Base-by-base conservation (phyloP, 306 rosid genomes). In the Crotalaria pallida region DNA sequence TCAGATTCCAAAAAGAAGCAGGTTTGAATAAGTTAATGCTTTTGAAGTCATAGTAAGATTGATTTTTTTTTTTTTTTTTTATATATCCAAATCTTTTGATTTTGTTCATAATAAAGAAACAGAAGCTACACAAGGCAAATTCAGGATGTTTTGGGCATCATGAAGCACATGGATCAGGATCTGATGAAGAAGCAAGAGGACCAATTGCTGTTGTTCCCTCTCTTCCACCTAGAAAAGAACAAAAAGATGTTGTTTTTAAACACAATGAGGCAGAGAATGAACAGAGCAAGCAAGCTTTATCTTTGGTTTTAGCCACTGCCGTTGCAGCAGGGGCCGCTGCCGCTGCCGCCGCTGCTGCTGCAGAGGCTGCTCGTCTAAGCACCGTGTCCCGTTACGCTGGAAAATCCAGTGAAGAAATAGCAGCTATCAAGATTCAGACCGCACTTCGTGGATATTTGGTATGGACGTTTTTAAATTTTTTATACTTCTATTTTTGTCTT, bases 261-360 rank as follows among this genome's bases (percentile, higher is more conserved):
- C 45, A 73, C 5, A 47, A 0, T 0, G 83, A 83, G 75, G 80
- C 75, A 23, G 87, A 81, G 74, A 69, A 79, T 77, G 91, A 83
- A 67, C 88, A 81, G 62, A 84, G 29, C 82, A 87, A 87, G 38
- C 96, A 79, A 50, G 85, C 89, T 22, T 87, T 88, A 62, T 88
- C 97, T 12, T 87, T 90, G 79, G 93, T 89, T 33, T 74, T 90
- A 56, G 98, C 97, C 72, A 83, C 97, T 2, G 89, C 93, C 0
- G 88, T 81, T 12, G 96, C 91, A 3, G 91, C 98, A 0, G 96
- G 88, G 61, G 98, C 94, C 0, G 98, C 99, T 6, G 97, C 76
- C 26, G 92, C 96, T 24, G 92, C 76, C 26, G 92, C 96, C 21
- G 92, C 97, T 6, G 92, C 90, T 44, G 93, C 96, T 0, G 96